Percentiles rank a stretch among this genome's conserved stretches.
These are phyloP conservation scores for Sugiyamaella japonica DNA, from an alignment of 1,139 yeast species.

Conservation along the genomic window DNA sequence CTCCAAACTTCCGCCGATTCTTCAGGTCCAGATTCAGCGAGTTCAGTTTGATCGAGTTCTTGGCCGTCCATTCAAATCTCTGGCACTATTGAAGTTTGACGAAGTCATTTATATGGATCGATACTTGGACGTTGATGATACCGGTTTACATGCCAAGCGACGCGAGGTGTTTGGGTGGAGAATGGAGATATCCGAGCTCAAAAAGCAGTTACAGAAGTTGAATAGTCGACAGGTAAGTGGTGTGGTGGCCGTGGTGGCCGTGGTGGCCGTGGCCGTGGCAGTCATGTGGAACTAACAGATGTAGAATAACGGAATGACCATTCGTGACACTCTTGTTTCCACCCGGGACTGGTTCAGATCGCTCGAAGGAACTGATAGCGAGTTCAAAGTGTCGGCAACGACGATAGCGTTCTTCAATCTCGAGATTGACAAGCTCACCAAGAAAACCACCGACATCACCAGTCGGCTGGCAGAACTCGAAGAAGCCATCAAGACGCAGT, in stretches of 20 bases:
- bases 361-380: conserved; percentile 22
- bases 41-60: conserved; percentile 81
- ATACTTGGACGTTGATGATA: conserved; percentile 72
- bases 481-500: conserved; percentile 55
- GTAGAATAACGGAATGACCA: conserved; percentile 30
- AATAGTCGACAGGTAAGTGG: conserved; percentile 44
- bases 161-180: conserved; percentile 68
- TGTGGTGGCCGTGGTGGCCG: not conserved
- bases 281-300: not conserved
- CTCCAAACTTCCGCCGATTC: conserved; percentile 68
- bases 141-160: conserved; percentile 53
- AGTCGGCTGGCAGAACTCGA: conserved; percentile 48
- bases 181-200: conserved; percentile 50
- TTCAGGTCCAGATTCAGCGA: conserved; percentile 91
- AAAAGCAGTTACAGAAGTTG: conserved; percentile 45
- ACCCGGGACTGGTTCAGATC: conserved; percentile 57
- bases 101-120: conserved; percentile 82
- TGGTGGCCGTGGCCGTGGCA: no score
- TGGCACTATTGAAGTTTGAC: conserved; percentile 77
- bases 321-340: conserved; percentile 43
- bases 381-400: conserved; percentile 20
- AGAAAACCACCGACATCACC: conserved; percentile 23
- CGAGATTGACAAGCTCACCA: conserved; percentile 26
- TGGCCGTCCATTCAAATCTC: conserved; percentile 75
- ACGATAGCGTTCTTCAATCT: conserved; percentile 38